Percentiles rank a stretch among this genome's conserved stretches.
These are phyloP conservation scores for Penicillium sp. DNA, from an alignment of 2,329 filamentous ascomycete genomes.

Conservation along the genomic window DNA sequence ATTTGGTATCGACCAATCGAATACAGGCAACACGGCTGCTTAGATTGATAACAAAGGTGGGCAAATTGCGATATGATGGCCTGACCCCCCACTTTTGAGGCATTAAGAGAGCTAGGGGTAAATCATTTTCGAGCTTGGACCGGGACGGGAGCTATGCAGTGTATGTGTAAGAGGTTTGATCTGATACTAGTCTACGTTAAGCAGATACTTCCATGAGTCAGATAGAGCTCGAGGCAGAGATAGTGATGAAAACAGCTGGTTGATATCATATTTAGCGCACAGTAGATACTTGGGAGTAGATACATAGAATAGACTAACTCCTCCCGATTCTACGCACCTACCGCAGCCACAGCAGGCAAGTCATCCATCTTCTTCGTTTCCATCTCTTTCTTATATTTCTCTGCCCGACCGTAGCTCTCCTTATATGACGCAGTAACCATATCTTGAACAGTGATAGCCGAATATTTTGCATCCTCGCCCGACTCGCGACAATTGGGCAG, in stretches of 20 bases:
- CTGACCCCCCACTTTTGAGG: constrained; percentile 8
- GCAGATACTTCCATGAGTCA: background rate
- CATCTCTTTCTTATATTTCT: constrained; percentile 41
- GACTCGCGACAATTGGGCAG: constrained; percentile 42
- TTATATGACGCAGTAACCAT: constrained; percentile 43
- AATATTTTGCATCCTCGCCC: constrained; percentile 41
- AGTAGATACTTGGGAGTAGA: background rate
- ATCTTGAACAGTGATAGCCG: constrained; percentile 45
- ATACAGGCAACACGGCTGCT: background rate
- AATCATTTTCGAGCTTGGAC: background rate
- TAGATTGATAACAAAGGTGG: constrained; percentile 10
- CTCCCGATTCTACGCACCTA: constrained; percentile 13
- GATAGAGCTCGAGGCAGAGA: background rate
- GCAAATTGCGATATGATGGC: background rate
- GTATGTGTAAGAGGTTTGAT: background rate
- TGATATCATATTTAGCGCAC: background rate
- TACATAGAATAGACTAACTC: background rate
- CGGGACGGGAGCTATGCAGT: background rate
- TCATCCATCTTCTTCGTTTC: constrained; percentile 17
- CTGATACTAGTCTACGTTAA: background rate
- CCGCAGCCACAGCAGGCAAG: constrained; percentile 7
- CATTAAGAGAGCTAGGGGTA: background rate
- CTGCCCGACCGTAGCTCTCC: constrained; percentile 45
- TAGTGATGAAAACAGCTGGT: background rate
- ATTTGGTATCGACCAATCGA: background rate